These are phyloP conservation scores for Jasminum sambac DNA, from an alignment of 257 asterid genomes.

Conservation along the genomic window DNA sequence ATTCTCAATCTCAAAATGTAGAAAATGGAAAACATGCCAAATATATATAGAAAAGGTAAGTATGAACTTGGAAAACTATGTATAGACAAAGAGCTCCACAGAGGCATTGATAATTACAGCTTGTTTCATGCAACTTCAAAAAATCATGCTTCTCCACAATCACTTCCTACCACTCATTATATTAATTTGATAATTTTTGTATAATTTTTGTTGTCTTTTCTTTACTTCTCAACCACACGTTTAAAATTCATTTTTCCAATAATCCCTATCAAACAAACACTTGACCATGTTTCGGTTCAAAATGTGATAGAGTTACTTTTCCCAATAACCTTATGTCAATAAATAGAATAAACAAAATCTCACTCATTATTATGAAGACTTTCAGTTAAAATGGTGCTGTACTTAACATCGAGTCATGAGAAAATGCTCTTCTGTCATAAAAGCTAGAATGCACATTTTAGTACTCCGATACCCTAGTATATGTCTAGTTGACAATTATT, in stretches of 20 bases:
- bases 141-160: no score
- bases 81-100: not conserved
- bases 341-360: not conserved
- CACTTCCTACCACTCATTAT: no score
- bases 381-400: not conserved
- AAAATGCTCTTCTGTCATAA: not conserved
- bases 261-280: no score
- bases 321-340: not conserved
- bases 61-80: not conserved
- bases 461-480: not conserved
- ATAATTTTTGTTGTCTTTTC: no score
- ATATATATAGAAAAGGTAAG: not conserved
- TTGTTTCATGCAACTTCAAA: no score
- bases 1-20: not conserved
- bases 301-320: not conserved
- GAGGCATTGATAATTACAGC: not conserved
- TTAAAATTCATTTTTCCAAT: no score
- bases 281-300: not conserved
- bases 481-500: conserved; percentile 14
- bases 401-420: not conserved
- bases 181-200: no score
- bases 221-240: no score
- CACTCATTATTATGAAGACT: not conserved
- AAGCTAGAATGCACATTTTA: not conserved
- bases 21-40: not conserved